phyloP scores from a whole-genome alignment of 164 flowering plant genomes.

The Cinnamomum micranthum region DNA sequence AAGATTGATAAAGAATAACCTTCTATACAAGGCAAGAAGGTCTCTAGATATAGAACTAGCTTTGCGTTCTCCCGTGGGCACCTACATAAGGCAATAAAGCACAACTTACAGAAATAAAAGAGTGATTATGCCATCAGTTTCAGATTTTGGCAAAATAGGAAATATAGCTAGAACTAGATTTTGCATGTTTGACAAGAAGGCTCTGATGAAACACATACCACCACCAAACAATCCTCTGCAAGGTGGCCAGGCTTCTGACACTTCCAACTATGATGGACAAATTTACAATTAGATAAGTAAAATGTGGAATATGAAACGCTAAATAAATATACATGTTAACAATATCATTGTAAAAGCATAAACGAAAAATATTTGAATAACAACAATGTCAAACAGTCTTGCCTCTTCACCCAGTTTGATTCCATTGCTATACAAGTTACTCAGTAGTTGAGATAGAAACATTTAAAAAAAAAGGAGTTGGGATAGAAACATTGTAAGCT shows the following conservation, averaged over 20 bases:
- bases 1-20: conserved; percentile 30
- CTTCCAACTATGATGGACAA: conserved; percentile 56
- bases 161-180: conserved; percentile 23
- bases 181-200: conserved; percentile 13
- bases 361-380: too few species aligned
- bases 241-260: conserved; percentile 88
- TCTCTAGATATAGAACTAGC: conserved; percentile 39
- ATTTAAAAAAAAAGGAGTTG: too few species aligned
- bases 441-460: too few species aligned
- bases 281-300: not conserved
- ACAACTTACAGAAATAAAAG: not conserved
- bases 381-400: too few species aligned
- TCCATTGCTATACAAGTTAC: too few species aligned
- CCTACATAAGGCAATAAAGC: conserved; percentile 29
- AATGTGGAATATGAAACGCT: not conserved
- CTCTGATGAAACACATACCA: conserved; percentile 17
- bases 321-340: not conserved
- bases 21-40: conserved; percentile 64
- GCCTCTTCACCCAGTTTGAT: too few species aligned
- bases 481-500: too few species aligned
- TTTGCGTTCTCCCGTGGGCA: conserved; percentile 21
- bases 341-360: not conserved
- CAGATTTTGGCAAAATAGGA: conserved; percentile 2
- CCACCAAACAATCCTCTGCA: conserved; percentile 81
- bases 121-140: not conserved